Evolutionary conservation across 75 land plant species (phyloP).

Genomic region (Adiantum capillusveneris): DNA sequence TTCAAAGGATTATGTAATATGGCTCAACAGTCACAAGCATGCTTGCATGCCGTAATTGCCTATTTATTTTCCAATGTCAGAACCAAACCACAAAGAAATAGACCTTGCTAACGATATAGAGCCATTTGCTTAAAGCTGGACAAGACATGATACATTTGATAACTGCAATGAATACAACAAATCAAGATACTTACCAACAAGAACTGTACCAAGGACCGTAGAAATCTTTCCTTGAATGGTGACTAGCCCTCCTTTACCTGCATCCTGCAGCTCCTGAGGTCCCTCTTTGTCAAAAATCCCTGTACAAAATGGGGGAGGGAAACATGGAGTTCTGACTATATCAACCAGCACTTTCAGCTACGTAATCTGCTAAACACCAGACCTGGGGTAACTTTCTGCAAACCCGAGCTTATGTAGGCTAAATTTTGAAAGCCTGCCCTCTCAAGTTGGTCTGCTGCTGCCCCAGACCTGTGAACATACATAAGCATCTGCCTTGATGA

Average conservation of each 20-base stretch:
- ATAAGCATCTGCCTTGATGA: too few species aligned
- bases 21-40: too few species aligned
- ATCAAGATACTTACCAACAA: conserved; percentile 60
- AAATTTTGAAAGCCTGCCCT: conserved; percentile 65
- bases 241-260: conserved; percentile 87
- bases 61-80: too few species aligned
- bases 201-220: conserved; percentile 65
- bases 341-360: too few species aligned
- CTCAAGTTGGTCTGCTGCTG: conserved; percentile 66
- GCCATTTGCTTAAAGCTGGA: too few species aligned
- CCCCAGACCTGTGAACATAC: conserved; percentile 47
- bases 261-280: conserved; percentile 62
- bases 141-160: too few species aligned
- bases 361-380: background rate
- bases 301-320: conserved; percentile 9
- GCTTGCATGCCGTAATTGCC: too few species aligned
- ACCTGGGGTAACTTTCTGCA: conserved; percentile 86
- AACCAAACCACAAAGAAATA: too few species aligned
- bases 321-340: too few species aligned
- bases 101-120: too few species aligned
- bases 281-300: conserved; percentile 81
- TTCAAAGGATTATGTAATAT: too few species aligned
- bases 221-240: conserved; percentile 85
- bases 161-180: too few species aligned
- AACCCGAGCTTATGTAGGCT: conserved; percentile 71